phyloP scores from a whole-genome alignment of 2,329 filamentous ascomycete genomes.

The Venturia asperata region DNA sequence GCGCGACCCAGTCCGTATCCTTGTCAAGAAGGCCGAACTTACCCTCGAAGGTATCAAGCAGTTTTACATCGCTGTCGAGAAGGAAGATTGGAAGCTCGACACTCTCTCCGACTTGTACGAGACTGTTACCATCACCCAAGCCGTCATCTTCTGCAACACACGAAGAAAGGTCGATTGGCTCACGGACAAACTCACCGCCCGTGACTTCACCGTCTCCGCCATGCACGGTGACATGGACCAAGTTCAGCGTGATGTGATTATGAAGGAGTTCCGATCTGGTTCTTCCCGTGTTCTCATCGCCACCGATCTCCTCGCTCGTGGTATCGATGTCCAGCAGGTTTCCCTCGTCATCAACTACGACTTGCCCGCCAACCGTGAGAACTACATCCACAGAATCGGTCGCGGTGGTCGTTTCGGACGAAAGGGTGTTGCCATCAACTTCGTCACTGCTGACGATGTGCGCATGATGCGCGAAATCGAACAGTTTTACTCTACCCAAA shows the following conservation, averaged over 20 bases:
- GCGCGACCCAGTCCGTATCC: conserved; percentile 96
- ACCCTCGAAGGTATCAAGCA: conserved; percentile 99
- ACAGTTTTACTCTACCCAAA: conserved; percentile 99
- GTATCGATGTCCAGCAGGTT: conserved; percentile 99
- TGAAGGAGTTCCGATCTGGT: conserved; percentile 99
- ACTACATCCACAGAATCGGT: conserved; percentile 99
- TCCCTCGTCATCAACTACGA: conserved; percentile 99
- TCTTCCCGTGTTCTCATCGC: conserved; percentile 98
- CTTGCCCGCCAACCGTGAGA: conserved; percentile 96
- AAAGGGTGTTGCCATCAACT: conserved; percentile 99
- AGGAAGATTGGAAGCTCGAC: conserved; percentile 99
- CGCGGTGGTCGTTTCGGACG: conserved; percentile 99
- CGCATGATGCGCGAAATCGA: conserved; percentile 99
- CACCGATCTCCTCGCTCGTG: conserved; percentile 94
- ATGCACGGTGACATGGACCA: conserved; percentile 99
- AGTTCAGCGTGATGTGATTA: conserved; percentile 94
- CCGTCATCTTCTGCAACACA: conserved; percentile 99
- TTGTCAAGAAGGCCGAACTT: conserved; percentile 99
- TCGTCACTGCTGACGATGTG: conserved; percentile 97
- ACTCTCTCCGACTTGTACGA: conserved; percentile 98
- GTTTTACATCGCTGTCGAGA: conserved; percentile 99
- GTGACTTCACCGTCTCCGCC: conserved; percentile 98
- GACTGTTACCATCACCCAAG: conserved; percentile 98
- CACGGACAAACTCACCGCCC: conserved; percentile 95
- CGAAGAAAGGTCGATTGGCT: conserved; percentile 99